These are phyloP conservation scores for Penicillium sp. DNA, from an alignment of 2,329 filamentous ascomycete species.

Conservation along the genomic window DNA sequence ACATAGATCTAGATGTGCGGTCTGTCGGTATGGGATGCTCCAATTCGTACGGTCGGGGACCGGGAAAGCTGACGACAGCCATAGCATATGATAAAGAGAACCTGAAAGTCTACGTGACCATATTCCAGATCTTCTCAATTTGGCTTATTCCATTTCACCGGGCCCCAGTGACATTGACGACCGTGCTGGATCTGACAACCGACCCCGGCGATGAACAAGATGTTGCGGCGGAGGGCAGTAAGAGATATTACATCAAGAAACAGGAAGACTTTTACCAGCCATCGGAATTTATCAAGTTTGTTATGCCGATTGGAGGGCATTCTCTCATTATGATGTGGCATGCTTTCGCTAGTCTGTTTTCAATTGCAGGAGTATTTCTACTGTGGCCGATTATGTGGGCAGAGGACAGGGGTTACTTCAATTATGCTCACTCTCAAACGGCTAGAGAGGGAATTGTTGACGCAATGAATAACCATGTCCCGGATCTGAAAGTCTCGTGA, in stretches of 20 bases:
- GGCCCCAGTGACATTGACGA: slow-evolving; percentile 69
- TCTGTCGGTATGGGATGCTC: slow-evolving; percentile 53
- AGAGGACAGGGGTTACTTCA: slow-evolving; percentile 48
- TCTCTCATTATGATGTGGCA: slow-evolving; percentile 67
- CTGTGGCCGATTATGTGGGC: slow-evolving; percentile 57
- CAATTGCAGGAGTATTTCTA: slow-evolving; percentile 62
- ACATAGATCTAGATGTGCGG: slow-evolving; percentile 70
- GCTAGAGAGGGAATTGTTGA: slow-evolving; percentile 30
- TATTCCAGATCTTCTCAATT: slow-evolving; percentile 76
- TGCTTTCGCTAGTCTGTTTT: slow-evolving; percentile 67
- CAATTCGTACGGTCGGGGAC: neutral
- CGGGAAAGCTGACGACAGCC: slow-evolving; percentile 11
- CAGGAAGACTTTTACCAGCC: slow-evolving; percentile 86
- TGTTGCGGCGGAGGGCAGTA: slow-evolving; percentile 28
- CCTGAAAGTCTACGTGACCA: slow-evolving; percentile 72
- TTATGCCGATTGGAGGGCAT: slow-evolving; percentile 64
- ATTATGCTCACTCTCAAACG: slow-evolving; percentile 19
- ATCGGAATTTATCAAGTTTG: slow-evolving; percentile 75
- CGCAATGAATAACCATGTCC: slow-evolving; percentile 29
- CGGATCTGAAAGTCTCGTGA: slow-evolving; percentile 17
- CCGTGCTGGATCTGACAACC: slow-evolving; percentile 66
- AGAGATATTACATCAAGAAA: slow-evolving; percentile 71
- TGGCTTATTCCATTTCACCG: slow-evolving; percentile 79
- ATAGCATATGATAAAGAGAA: slow-evolving; percentile 70
- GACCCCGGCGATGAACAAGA: slow-evolving; percentile 37